Evolutionary conservation across 2,329 filamentous ascomycete species (phyloP).

Genomic region (Hypoxylon rubiginosum): DNA sequence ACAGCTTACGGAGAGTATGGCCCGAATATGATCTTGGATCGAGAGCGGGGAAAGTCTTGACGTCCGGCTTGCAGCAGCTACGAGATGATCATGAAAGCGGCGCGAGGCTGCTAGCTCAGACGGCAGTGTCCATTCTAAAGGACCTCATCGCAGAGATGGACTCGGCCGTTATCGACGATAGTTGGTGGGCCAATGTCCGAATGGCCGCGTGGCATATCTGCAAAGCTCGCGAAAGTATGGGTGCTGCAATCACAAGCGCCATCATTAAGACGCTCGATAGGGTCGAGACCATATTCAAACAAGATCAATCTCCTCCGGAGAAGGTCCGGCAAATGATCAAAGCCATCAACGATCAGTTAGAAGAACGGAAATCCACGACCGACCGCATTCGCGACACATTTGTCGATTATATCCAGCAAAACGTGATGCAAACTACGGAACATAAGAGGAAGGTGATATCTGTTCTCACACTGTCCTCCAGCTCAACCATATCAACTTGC

Average conservation of each 20-base stretch:
- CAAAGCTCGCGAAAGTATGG: slow-evolving; percentile 76
- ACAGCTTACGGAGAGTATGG: slow-evolving; percentile 71
- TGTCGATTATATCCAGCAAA: slow-evolving; percentile 50
- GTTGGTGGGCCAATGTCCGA: slow-evolving; percentile 69
- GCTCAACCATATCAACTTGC: slow-evolving; percentile 69
- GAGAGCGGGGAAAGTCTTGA: slow-evolving; percentile 60
- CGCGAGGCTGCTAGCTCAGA: slow-evolving; percentile 68
- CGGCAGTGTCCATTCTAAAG: slow-evolving; percentile 64
- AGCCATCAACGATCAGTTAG: slow-evolving; percentile 44
- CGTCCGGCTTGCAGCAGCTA: slow-evolving; percentile 62
- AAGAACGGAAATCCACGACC: slow-evolving; percentile 32
- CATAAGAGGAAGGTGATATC: slow-evolving; percentile 53
- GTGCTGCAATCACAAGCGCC: slow-evolving; percentile 67
- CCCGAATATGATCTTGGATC: slow-evolving; percentile 66
- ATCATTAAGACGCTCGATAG: slow-evolving; percentile 61
- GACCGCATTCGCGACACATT: slow-evolving; percentile 55
- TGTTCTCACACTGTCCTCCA: slow-evolving; percentile 73
- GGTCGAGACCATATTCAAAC: slow-evolving; percentile 50
- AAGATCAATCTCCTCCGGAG: slow-evolving; percentile 43
- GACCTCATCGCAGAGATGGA: slow-evolving; percentile 58
- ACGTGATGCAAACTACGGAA: slow-evolving; percentile 21
- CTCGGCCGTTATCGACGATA: slow-evolving; percentile 47
- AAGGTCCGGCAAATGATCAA: slow-evolving; percentile 47
- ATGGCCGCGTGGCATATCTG: slow-evolving; percentile 73
- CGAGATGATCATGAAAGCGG: slow-evolving; percentile 70